Base-by-base conservation (phyloP, 768 basidiomycete genomes). In the Polyporus arcularius region DNA sequence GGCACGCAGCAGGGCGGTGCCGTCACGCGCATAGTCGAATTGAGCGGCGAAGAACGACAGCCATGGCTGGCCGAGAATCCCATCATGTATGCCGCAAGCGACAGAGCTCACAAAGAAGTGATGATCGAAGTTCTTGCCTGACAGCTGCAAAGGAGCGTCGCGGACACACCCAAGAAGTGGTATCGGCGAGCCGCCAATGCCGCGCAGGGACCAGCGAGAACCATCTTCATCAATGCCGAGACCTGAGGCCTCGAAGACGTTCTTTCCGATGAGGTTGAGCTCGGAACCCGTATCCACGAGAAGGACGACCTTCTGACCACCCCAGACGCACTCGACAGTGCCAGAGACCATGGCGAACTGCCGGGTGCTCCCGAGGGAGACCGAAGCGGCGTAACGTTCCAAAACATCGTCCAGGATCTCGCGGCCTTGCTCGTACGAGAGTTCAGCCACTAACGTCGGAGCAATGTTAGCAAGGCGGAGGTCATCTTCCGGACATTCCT, bases 271-370 rank as follows among this genome's bases (percentile, higher is more conserved):
- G 4, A 70, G 47, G 49, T 71, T 72, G 0, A 72, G 62, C n/a
- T 72, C 68, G 2, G 69, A 72, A 0, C 70, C 70, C 0, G 59
- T 51, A 39, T 72, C 68, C 16, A 72, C 51, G 59, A 72, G 65
- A 57, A 66, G 68, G 0, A 30, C 53, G 1, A 67, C 57, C 4
- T 49, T 15, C 14, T 49, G 16, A 4, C 64, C 65, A 0, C 52
- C 64, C 28, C 69, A 57, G 6, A n/a, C 2, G 41, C 41, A 12
- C 2, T 42, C n/a, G 1, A 42, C 41, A 4, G n/a, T 28, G 69
- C 47, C 47, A 5, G 41, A 42, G n/a, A n/a, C n/a, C n/a, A n/a
- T n/a, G n/a, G n/a, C n/a, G n/a, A n/a, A n/a, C n/a, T n/a, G n/a
- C n/a, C n/a, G n/a, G n/a, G n/a, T n/a, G n/a, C n/a, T n/a, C n/a